Evolutionary conservation across 2,329 filamentous ascomycete genomes (phyloP), one percentile per base, ranked within the genome.

Genomic region (Fusarium nodosum): DNA sequence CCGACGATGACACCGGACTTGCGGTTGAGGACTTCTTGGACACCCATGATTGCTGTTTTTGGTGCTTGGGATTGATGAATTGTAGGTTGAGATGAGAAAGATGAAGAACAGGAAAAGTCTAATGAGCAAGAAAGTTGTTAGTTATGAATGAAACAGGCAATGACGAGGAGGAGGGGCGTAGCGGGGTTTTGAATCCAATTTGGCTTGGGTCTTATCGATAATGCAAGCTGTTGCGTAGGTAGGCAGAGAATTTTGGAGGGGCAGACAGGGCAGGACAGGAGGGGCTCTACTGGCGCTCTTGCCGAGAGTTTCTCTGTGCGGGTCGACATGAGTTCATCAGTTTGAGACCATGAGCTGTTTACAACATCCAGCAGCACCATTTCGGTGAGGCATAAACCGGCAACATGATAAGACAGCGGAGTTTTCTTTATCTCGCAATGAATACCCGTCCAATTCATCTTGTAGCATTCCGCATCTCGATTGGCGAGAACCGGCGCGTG

Each of bases 1-100:
- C 84, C 84, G 70, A 85, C 83, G 77, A 86, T 85, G 79, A 86
- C 84, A 72, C 84, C 84, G 66, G 83, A 75, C 82, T 86, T 85
- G 73, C 84, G 82, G 78, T 80, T 84, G 69, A 86, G 79, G 69
- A 83, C 82, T 71, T 80, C 79, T 57, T 73, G 74, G 59, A 55
- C 75, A 76, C 79, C 79, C 80, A 81, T 81, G 53, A 52, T 80
- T 75, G 75, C 73, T 71, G 68, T 74, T 72, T 68, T 55, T 51
- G 60, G 56, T 60, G 54, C 38, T 56, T 69, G 58, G 64, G 41
- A 62, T 56, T 64, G 50, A 34, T 34, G 36, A 56, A 45, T 51
- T 63, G 30, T 58, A 71, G 72, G 44, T 72, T 57, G 69, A 64
- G 57, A 61, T 59, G 69, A 63, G 51, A 30, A 41, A 54, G 39